Conservation (phyloP, 148 eudicot species). For the Rhododendron simsii region DNA sequence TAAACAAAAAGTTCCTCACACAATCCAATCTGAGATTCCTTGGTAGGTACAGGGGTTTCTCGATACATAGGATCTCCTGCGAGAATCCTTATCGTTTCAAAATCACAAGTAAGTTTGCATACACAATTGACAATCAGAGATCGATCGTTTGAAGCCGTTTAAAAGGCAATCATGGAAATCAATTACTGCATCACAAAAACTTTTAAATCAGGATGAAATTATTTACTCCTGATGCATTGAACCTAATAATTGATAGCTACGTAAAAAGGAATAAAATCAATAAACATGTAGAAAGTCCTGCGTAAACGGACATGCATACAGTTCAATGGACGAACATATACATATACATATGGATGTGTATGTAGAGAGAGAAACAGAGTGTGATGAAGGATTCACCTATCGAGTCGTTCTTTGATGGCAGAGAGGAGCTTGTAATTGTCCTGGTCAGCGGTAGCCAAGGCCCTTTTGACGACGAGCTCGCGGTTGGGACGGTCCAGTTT, state of each 20-base stretch:
- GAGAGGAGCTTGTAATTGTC: constrained; percentile 69
- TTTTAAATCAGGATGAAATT: neutral
- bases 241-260: neutral
- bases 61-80: neutral
- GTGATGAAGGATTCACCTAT: constrained; percentile 29
- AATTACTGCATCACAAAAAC: neutral
- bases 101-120: neutral
- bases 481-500: constrained; percentile 56
- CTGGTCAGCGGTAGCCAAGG: constrained; percentile 73
- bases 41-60: neutral
- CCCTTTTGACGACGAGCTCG: constrained; percentile 58
- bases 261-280: neutral
- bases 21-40: neutral
- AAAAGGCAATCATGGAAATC: neutral
- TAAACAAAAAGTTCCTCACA: neutral
- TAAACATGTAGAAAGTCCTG: neutral
- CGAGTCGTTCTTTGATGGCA: constrained; percentile 74
- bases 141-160: neutral
- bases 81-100: neutral
- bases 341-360: neutral
- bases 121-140: neutral
- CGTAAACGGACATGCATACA: too few relatives aligned
- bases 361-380: neutral
- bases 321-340: neutral
- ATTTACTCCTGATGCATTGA: neutral